Conservation (phyloP, 1,284 basidiomycete genomes). For the Rhodotorula mucilaginosa region DNA sequence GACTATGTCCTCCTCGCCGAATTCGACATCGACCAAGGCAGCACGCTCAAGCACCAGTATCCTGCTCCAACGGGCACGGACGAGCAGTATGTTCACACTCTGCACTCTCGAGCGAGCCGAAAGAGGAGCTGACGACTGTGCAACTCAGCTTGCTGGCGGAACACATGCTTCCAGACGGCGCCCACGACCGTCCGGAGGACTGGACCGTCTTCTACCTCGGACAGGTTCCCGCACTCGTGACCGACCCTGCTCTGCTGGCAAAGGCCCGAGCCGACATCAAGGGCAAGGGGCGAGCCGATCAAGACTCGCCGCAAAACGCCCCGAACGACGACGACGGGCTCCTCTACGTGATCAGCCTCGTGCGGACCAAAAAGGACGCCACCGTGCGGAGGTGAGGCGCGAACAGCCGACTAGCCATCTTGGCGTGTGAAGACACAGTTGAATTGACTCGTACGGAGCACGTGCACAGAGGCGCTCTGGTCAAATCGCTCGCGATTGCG, state of each 20-base stretch:
- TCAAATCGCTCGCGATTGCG: constrained; percentile 94
- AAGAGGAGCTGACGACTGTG: too few species aligned
- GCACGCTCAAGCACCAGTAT: constrained; percentile 87
- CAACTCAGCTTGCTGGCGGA: constrained; percentile 79
- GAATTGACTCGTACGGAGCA: background rate
- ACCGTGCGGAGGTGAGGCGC: constrained; percentile 68
- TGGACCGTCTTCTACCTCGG: constrained; percentile 99
- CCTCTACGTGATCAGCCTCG: constrained; percentile 88
- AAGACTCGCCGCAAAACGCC: background rate
- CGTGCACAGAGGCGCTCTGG: constrained; percentile 74
- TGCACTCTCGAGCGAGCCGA: background rate
- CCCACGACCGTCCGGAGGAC: constrained; percentile 88
- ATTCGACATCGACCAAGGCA: constrained; percentile 90
- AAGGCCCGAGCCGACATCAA: constrained; percentile 10
- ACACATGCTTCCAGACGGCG: constrained; percentile 97
- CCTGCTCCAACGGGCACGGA: constrained; percentile 86
- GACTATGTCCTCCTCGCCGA: constrained; percentile 90
- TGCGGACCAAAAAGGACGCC: constrained; percentile 93
- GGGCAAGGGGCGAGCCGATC: constrained; percentile 8
- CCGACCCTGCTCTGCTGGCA: constrained; percentile 55
- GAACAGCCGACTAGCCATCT: background rate
- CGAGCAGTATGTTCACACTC: constrained; percentile 63
- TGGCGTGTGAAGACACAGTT: background rate
- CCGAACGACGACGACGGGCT: constrained; percentile 54
- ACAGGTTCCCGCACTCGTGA: constrained; percentile 80